Base-by-base conservation (phyloP, 495 filamentous ascomycete genomes). In the Neurospora sublineolata region DNA sequence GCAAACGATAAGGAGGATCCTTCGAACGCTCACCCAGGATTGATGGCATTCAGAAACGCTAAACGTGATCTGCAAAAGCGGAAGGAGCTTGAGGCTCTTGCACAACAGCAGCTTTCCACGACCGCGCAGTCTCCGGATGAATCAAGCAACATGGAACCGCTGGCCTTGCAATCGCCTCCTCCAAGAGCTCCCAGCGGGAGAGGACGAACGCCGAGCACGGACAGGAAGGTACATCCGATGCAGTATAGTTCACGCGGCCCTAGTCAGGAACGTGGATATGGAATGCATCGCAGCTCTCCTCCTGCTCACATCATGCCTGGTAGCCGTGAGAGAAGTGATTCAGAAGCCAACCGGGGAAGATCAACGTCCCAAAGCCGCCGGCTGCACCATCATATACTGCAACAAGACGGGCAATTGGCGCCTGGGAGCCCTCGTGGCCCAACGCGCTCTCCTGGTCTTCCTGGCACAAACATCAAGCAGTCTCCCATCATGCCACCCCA, bases 281-380 rank as follows among this genome's bases (percentile, higher is more conserved):
- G 70, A 20, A 68, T 40, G 27, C 71, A 74, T 69, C 42, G 67
- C 40, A 76, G 69, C 44, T 80, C 75, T 27, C 76, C 73, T 30
- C 76, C 77, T 14, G 72, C 64, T 18, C 75, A 79, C 16, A 76
- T 75, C 42, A 77, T 78, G 18, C 75, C 76, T 12, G 72, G 82
- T 4, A 86, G 85, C 37, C 80, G 89, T 37, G 87, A 89, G 68
- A 85, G 89, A 33, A 90, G 89, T 58, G 86, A 83, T 68, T 91
- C 90, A 0, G 88, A 91, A 67, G 83, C 86, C 1, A 82, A 82
- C 64, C 77, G 82, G 5, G 76, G 76, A 40, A 85, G 86, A 14
- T 87, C 88, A 3, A 85, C 85, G 3, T 72, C 74, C n/a, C 52
- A 73, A 73, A 88, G 83, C 72, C 86, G 87, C 23, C 77, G 78